A percentile compares a stretch with the other conserved stretches of the same genome.
phyloP scores from a whole-genome alignment of 1,284 basidiomycete species.

The Cystobasidium pallidum region DNA sequence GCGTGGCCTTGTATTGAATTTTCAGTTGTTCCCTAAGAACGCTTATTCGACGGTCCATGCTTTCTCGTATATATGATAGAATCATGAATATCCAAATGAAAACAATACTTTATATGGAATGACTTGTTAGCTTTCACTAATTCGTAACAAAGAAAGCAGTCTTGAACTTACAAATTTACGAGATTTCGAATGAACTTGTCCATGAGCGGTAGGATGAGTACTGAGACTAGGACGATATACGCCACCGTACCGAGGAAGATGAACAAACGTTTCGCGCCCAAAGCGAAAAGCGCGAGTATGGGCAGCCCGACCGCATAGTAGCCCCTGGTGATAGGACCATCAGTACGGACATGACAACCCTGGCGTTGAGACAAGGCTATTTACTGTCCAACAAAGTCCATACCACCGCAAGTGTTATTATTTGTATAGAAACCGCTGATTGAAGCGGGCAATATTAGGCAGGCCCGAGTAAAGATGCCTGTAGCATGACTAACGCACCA shows the following conservation, averaged over 20 bases:
- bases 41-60: conserved; percentile 67
- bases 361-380: neutral
- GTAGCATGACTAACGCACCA: no score
- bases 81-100: conserved; percentile 58
- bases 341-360: no score
- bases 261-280: conserved; percentile 70
- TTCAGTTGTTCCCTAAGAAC: conserved; percentile 72
- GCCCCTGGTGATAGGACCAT: neutral
- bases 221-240: conserved; percentile 62
- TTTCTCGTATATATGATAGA: conserved; percentile 56
- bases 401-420: conserved; percentile 8
- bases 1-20: conserved; percentile 64
- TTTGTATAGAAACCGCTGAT: conserved; percentile 18
- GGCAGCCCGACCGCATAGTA: conserved; percentile 64
- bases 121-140: conserved; percentile 7
- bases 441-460: neutral
- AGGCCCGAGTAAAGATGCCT: no score
- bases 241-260: conserved; percentile 65
- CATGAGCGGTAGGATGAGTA: conserved; percentile 60
- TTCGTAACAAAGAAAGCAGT: conserved; percentile 1
- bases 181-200: conserved; percentile 41
- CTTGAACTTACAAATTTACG: conserved; percentile 24
- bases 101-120: conserved; percentile 63
- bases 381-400: conserved; percentile 25
- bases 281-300: conserved; percentile 73